Base-by-base conservation (phyloP, 305 asterid species). In the Lippia alba region DNA sequence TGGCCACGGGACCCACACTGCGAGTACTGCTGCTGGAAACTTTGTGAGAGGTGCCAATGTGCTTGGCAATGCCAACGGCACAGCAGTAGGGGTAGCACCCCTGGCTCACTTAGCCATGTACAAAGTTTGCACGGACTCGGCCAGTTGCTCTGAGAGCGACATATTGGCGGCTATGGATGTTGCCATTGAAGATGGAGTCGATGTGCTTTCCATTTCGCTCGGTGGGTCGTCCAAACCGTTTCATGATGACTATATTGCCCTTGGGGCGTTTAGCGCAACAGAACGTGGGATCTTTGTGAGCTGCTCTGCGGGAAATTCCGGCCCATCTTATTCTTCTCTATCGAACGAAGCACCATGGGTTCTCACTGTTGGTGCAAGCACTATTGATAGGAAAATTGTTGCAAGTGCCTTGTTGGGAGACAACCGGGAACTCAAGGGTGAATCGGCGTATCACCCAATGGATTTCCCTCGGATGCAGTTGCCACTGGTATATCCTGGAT, bases 321-420 rank as follows among this genome's bases (percentile, higher is more conserved):
- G 72, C 41, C 72, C 72, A 1, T 3, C 7, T 4, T 9, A 15
- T 5, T 0, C 15, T 3, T 1, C 78, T 17, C 5, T 66, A 2
- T 17, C 67, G 12, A 44, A 44, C 14, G 49, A 44, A 44, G 49
- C 49, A 8, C 49, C 49, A 11, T 44, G 49, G 49, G 10, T 44
- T 2, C 10, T 44, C 12, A 44, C 49, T 6, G 49, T 44, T 3
- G 49, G 49, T 8, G 49, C 49, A 5, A 44, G 49, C 12, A 44
- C 49, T 3, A 44, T 44, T 44, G 49, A 44, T 44, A 7, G 49
- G 7, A 15, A 15, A 0, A 60, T 81, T 5, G 20, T 34, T 6
- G 77, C 80, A 1, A 56, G 64, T 0, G 79, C 65, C 11, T 1
- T 55, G 50, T 66, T 81, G 0, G 82, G 82, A 20, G 72, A 78